These are phyloP conservation scores for Canariomyces notabilis DNA, from an alignment of 2,329 filamentous ascomycete species.

Conservation along the genomic window DNA sequence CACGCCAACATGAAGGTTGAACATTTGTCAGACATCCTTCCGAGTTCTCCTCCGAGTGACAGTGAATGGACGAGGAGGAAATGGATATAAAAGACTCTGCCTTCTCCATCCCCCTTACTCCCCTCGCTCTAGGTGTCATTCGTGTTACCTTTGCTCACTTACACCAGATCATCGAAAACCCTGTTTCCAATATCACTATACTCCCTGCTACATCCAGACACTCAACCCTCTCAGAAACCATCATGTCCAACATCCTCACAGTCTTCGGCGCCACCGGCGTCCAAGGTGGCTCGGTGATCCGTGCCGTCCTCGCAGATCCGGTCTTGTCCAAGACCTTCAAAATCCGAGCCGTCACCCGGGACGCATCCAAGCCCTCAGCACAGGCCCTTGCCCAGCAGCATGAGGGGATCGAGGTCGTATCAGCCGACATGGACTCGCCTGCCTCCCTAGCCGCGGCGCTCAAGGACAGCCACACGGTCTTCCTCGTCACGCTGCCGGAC, in stretches of 20 bases:
- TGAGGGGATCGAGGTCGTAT: constrained; percentile 41
- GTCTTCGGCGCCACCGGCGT: constrained; percentile 47
- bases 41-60: too few species aligned
- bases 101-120: too few species aligned
- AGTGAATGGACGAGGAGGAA: too few species aligned
- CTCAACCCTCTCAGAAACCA: not conserved
- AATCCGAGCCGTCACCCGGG: constrained; percentile 43
- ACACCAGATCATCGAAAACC: too few species aligned
- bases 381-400: constrained; percentile 33
- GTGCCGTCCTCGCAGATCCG: constrained; percentile 41
- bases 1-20: too few species aligned
- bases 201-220: not conserved
- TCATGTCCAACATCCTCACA: constrained; percentile 24
- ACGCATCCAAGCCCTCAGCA: constrained; percentile 37
- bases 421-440: constrained; percentile 37
- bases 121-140: too few species aligned
- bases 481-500: constrained; percentile 25
- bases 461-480: constrained; percentile 39
- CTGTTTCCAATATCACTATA: not conserved
- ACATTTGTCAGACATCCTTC: too few species aligned
- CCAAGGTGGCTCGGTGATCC: constrained; percentile 46
- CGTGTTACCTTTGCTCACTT: too few species aligned
- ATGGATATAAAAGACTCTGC: too few species aligned
- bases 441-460: constrained; percentile 34
- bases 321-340: constrained; percentile 29